Evolutionary conservation across 106 monocot genomes (phyloP), one percentile per base, ranked within the genome.

Genomic region (Chionographis japonica): DNA sequence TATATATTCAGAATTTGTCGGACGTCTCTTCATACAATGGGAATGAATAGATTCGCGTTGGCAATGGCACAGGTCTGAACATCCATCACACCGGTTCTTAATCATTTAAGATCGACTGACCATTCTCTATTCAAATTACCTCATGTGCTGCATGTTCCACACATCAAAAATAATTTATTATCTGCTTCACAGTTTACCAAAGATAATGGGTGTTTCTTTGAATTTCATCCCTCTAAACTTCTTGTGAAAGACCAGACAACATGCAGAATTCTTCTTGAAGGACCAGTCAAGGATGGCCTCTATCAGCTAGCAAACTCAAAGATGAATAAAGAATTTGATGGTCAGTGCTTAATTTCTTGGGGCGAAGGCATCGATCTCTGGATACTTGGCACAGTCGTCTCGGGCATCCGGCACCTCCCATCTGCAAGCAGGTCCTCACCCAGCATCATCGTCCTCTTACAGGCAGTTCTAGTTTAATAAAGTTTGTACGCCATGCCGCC

Each of bases 141-240:
- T 59, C 17, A 27, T 59, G 59, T 59, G 4, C 35, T 59, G 12
- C 59, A 59, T 36, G 59, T 36, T 5, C 59, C 59, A 4, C 3
- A 36, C 12, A 59, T 59, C 15, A 59, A 19, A 19, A 59, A 59
- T 12, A 59, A 59, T 15, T 15, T 55, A 55, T 15, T 55, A 7
- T 55, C 54, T 12, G 7, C 15, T 55, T 55, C 54, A 4, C 60
- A 60, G 12, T 60, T 60, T 60, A 37, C 35, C 4, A 35, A 60
- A 36, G 60, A 60, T 60, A 60, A 60, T 37, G 5, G 4, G 4
- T 60, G 60, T 36, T 60, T 60, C 60, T 60, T 60, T 60, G 60
- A 60, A 36, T 60, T 60, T 60, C 56, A 60, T 12, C 60, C 60
- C 4, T 35, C 60, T 36, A 35, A 35, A 6, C 35, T 60, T 60